Evolutionary conservation across 2,329 filamentous ascomycete species (phyloP), one percentile per base, ranked within the genome.

Genomic region (Arthrinium puccinioides): DNA sequence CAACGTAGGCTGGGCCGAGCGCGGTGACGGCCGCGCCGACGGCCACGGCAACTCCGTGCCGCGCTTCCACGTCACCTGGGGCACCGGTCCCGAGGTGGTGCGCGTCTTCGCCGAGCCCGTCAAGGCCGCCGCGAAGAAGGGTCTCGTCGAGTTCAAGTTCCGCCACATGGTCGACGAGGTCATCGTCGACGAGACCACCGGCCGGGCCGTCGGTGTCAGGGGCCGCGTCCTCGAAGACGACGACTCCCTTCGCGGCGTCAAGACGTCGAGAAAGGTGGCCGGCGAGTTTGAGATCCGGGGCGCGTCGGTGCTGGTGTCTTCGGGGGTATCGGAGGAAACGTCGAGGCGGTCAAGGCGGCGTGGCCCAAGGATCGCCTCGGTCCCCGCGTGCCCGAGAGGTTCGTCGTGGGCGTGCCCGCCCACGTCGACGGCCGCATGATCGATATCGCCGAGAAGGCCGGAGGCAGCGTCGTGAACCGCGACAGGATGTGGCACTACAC

Each of bases 401-500:
- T 80, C 44, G 74, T 80, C 28, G 52, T 77, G 11, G 76, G 76
- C 7, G 76, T 81, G 3, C 76, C 76, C 0, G 73, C 72, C 0
- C 74, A 80, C 44, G 76, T 81, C n/a, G 76, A 81, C 44, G 76
- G 76, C 3, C 69, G 74, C 36, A 79, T 79, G 74, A 69, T 81
- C 30, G 67, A 59, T 24, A 78, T 80, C 35, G 55, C 73, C 3
- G 67, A 76, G 51, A 37, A 49, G 1, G 65, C 61, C 2, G 76
- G 76, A 8, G 76, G 71, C 2, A 61, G 66, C 40, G 49, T 79
- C 41, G 64, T 80, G 59, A 80, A 81, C 55, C 65, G 69, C 33
- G 76, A 80, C 48, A 62, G 76, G 29, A 79, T 80, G 76, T 81
- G 76, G 76, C 76, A 80, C 52, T 81, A 81, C 50, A 79, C 74